Evolutionary conservation across 352 stramenopile species (phyloP).

Genomic region (Thalassiosira mediterranea): DNA sequence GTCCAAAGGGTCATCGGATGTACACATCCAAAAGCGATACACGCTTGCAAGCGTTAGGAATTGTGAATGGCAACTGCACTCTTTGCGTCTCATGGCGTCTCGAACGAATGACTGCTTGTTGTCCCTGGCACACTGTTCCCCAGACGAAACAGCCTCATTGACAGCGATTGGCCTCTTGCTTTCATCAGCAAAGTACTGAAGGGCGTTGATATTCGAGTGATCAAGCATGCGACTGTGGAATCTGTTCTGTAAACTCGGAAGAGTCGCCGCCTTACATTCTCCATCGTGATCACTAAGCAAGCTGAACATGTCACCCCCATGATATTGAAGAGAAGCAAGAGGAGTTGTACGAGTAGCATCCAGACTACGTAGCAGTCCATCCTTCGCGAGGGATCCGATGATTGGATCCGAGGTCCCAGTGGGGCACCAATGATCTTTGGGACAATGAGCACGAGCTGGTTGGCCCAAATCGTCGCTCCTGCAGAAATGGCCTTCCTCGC

Average conservation of each 20-base stretch:
- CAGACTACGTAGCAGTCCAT: conserved; percentile 83
- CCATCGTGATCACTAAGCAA: conserved; percentile 90
- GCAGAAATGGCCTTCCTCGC: conserved; percentile 90
- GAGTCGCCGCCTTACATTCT: conserved; percentile 85
- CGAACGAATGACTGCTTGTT: conserved; percentile 92
- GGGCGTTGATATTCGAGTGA: conserved; percentile 78
- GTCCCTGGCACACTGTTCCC: conserved; percentile 88
- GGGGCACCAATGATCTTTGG: conserved; percentile 93
- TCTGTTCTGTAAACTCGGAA: conserved; percentile 43
- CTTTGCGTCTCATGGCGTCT: conserved; percentile 87
- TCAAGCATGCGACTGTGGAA: conserved; percentile 83
- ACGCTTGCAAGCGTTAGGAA: conserved; percentile 89
- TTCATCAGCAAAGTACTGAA: conserved; percentile 59
- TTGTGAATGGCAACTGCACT: conserved; percentile 91
- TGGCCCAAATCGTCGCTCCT: conserved; percentile 86
- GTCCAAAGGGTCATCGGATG: conserved; percentile 71
- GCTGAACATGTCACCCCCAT: conserved; percentile 88
- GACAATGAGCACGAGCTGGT: conserved; percentile 86
- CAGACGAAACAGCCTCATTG: conserved; percentile 49
- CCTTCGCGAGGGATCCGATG: conserved; percentile 89
- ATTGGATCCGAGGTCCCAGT: conserved; percentile 91
- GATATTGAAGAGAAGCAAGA: conserved; percentile 87
- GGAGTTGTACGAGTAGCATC: conserved; percentile 1
- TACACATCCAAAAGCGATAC: conserved; percentile 94
- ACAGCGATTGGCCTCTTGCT: conserved; percentile 44